These are phyloP conservation scores for Exophiala aquamarina DNA, from an alignment of 2,329 filamentous ascomycete genomes.

Conservation along the genomic window DNA sequence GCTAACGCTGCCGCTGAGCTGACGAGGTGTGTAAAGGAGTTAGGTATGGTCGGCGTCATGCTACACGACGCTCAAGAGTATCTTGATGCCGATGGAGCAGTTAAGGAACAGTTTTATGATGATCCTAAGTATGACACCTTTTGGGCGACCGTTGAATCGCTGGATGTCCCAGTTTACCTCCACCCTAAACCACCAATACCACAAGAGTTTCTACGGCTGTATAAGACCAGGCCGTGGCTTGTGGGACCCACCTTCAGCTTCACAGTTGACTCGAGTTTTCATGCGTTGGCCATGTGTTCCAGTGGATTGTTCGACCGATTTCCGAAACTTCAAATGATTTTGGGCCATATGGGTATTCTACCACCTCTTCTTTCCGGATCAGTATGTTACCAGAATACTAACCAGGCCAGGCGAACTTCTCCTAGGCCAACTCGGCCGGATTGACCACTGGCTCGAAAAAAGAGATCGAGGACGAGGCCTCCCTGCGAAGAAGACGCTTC, in stretches of 20 bases:
- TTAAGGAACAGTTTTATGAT: slow-evolving; percentile 49
- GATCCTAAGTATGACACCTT: slow-evolving; percentile 55
- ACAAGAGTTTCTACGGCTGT: slow-evolving; percentile 9
- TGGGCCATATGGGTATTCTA: slow-evolving; percentile 12
- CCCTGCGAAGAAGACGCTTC: slow-evolving; percentile 32
- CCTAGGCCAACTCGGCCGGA: slow-evolving; percentile 7
- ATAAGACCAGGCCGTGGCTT: slow-evolving; percentile 23
- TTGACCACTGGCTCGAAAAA: slow-evolving; percentile 27
- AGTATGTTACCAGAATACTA: no score
- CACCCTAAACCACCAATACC: slow-evolving; percentile 19
- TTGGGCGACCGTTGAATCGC: slow-evolving; percentile 19
- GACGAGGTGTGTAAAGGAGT: slow-evolving; percentile 48
- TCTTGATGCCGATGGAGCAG: background rate
- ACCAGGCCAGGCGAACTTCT: slow-evolving; percentile 8
- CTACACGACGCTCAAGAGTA: slow-evolving; percentile 15
- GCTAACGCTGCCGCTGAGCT: slow-evolving; percentile 37
- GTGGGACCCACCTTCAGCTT: slow-evolving; percentile 24
- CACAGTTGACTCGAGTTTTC: slow-evolving; percentile 20
- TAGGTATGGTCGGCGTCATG: slow-evolving; percentile 13
- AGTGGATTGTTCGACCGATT: slow-evolving; percentile 13
- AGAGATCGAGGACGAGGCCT: slow-evolving; percentile 17
- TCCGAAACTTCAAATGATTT: slow-evolving; percentile 5
- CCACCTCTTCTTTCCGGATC: no score
- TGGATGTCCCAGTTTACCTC: slow-evolving; percentile 25
- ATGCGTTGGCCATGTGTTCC: slow-evolving; percentile 8